These are phyloP conservation scores for Botrytis cinerea DNA, from an alignment of 2,329 filamentous ascomycete species.

Conservation along the genomic window DNA sequence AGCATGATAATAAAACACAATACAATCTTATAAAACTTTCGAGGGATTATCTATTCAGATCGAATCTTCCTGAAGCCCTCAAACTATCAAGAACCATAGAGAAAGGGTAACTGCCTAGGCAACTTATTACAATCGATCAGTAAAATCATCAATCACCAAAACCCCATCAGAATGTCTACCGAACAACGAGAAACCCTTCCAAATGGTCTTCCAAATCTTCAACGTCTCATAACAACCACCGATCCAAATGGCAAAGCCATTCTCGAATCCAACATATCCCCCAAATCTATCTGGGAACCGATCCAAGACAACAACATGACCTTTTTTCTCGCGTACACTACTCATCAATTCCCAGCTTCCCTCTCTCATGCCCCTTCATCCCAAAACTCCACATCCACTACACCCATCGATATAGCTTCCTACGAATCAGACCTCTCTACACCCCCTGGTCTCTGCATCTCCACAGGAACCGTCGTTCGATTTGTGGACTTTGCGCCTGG, in stretches of 20 bases:
- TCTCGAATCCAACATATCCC: conserved; percentile 27
- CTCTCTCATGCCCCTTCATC: conserved; percentile 6
- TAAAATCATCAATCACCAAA: background rate
- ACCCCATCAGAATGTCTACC: background rate
- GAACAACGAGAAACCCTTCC: conserved; percentile 10
- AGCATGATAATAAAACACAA: background rate
- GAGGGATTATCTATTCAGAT: background rate
- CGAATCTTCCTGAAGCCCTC: background rate
- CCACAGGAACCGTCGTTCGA: conserved; percentile 33
- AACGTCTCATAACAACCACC: conserved; percentile 35
- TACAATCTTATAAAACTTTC: background rate
- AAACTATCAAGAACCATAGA: background rate
- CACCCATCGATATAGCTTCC: conserved; percentile 28
- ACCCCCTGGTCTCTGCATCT: conserved; percentile 32
- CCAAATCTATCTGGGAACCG: conserved; percentile 26
- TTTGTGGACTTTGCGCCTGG: conserved; percentile 36
- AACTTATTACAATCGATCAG: background rate
- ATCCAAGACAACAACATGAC: conserved; percentile 28
- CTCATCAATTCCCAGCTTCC: conserved; percentile 30
- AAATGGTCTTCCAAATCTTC: conserved; percentile 32
- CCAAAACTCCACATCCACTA: conserved; percentile 12
- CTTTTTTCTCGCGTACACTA: conserved; percentile 37
- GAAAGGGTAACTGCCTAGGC: background rate
- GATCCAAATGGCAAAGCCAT: conserved; percentile 33
- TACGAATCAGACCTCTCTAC: conserved; percentile 30